Evolutionary conservation across 1,284 basidiomycete species (phyloP), one percentile per base, ranked within the genome.

Genomic region (Pseudozyma sp.): DNA sequence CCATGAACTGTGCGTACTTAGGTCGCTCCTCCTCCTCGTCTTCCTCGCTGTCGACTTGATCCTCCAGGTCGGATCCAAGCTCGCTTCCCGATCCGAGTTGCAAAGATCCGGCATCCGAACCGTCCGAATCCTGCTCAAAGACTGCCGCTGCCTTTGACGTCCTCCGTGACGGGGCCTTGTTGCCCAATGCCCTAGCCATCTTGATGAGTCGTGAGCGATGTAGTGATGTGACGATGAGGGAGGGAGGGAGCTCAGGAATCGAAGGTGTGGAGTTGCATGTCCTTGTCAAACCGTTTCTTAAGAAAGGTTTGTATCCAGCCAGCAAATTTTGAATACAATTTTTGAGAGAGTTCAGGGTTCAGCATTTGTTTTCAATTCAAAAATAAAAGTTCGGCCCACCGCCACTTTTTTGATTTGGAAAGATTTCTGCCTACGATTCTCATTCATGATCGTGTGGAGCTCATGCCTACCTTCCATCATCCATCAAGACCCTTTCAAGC

Each of bases 1-100:
- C 87, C 19, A 80, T 65, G 64, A 74, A 80, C 16, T 80, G 79
- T 4, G 79, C 77, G 30, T 72, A 77, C 17, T 68, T 66, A 3
- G 60, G 50, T 44, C 54, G 30, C 48, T 61, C 55, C 17, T 62
- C 62, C 34, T 68, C 55, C 16, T 68, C 64, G 0, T 66, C 52
- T 4, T 52, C 43, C 0, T 68, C 56, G 0, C 58, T 40, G 31
- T 57, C 67, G 11, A 24, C 24, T 24, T 24, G 24, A 16, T 42
- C 40, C 7, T 42, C 40, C n/a, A 16, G 13, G 7, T 42, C 40
- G 11, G 60, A 63, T 11, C 42, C 59, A 24, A 68, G 31, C 35
- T 70, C 68, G 61, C 59, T 59, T 9, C 44, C 61, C 1, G 68
- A 62, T 7, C 42, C 52, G 24, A 71, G 55, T 17, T 66, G 35